These are phyloP conservation scores for Albophoma yamanashiensis DNA, from an alignment of 2,329 filamentous ascomycete species.

Conservation along the genomic window DNA sequence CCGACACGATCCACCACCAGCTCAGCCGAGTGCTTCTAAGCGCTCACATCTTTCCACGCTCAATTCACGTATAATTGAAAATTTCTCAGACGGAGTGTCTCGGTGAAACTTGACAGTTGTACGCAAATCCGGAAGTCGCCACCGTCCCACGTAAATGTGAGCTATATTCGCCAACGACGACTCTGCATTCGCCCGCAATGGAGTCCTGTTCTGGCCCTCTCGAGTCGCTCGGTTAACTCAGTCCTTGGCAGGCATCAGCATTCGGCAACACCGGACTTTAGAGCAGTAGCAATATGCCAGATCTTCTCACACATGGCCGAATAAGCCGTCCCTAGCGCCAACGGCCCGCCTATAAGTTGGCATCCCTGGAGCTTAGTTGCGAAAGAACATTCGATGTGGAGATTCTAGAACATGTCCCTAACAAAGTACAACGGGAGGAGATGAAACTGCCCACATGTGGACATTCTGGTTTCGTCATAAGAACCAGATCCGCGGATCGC, in stretches of 20 bases:
- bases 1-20: no score
- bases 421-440: not conserved
- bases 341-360: not conserved
- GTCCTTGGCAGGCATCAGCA: not conserved
- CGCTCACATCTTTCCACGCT: no score
- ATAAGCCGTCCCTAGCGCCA: not conserved
- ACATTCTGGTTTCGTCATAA: not conserved
- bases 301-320: not conserved
- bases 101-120: no score
- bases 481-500: not conserved
- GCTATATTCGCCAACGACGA: no score
- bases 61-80: no score
- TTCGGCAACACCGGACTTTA: not conserved
- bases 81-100: no score
- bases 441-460: not conserved
- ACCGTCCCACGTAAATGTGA: no score
- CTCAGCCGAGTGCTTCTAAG: no score
- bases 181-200: no score
- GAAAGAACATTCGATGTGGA: not conserved
- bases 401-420: not conserved
- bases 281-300: not conserved
- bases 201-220: not conserved
- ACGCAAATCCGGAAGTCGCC: no score
- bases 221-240: not conserved
- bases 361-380: not conserved